Evolutionary conservation across 768 basidiomycete genomes (phyloP).

Genomic region (Trametes meyenii): DNA sequence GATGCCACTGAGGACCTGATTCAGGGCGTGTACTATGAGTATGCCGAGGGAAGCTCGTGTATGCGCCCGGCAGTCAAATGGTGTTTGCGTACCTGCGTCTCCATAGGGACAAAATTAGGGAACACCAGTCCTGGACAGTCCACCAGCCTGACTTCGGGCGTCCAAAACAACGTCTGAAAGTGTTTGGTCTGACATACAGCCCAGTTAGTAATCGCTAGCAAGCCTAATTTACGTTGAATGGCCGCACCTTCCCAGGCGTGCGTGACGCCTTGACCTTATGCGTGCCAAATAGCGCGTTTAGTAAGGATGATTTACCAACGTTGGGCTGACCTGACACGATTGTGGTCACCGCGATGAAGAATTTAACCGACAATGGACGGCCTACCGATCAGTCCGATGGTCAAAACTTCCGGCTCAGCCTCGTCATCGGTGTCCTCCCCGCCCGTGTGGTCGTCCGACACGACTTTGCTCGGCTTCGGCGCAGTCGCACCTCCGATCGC

Average conservation of each 20-base stretch:
- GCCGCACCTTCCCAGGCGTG: slow-evolving; percentile 82
- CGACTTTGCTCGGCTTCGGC: slow-evolving; percentile 34
- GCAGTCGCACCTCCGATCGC: slow-evolving; percentile 30
- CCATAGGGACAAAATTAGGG: slow-evolving; percentile 82
- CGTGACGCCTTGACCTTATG: slow-evolving; percentile 80
- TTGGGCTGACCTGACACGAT: slow-evolving; percentile 78
- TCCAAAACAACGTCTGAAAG: slow-evolving; percentile 93
- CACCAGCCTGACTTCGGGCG: slow-evolving; percentile 80
- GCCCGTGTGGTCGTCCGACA: slow-evolving; percentile 32
- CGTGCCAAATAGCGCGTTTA: slow-evolving; percentile 90
- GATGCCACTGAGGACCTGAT: slow-evolving; percentile 67
- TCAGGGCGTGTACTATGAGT: slow-evolving; percentile 2
- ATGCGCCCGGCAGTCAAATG: too few relatives aligned
- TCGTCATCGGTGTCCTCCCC: slow-evolving; percentile 27
- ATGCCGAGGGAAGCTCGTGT: not conserved
- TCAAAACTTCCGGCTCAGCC: slow-evolving; percentile 59
- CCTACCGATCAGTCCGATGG: slow-evolving; percentile 81
- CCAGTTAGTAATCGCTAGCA: not conserved
- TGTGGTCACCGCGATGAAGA: not conserved
- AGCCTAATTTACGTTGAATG: not conserved
- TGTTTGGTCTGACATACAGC: slow-evolving; percentile 73
- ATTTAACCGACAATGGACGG: not conserved
- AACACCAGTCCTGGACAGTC: slow-evolving; percentile 97
- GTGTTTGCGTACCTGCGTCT: slow-evolving; percentile 63
- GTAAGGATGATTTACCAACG: slow-evolving; percentile 89